Base-by-base conservation (phyloP, 1,284 basidiomycete genomes). In the Cutaneotrichosporon sp. region DNA sequence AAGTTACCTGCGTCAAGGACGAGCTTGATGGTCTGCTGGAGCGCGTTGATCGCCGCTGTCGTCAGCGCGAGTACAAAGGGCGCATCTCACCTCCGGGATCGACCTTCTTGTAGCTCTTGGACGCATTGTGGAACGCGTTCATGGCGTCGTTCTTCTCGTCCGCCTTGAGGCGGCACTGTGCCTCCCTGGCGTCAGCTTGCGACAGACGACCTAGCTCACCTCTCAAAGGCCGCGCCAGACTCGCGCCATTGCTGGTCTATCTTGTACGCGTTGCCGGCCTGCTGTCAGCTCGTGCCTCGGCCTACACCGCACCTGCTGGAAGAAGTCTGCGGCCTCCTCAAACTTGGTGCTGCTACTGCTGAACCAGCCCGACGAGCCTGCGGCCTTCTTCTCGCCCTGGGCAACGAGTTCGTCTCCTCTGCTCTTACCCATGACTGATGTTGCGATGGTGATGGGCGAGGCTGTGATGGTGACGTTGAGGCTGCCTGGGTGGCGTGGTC, bases 101-200 rank as follows among this genome's bases (percentile, higher is more conserved):
- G 17, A 83, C 84, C 74, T 87, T 83, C 79, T 96, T 97, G 79
- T 88, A 97, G 22, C 87, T 85, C 77, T 96, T 97, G 35, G 88
- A 85, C 18, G 93, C 91, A 68, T 93, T 93, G 88, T 92, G 94
- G 84, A 87, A 97, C 15, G 91, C 90, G 70, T 93, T 93, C 34
- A 90, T 87, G n/a, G 92, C 91, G 63, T 96, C 93, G 60, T 89
- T 90, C 43, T 75, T 77, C 76, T 96, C 92, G 52, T 87, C 84
- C 65, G 83, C 85, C 63, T 86, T 85, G 76, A 91, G 84, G 59
- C 90, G 83, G 72, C 90, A 94, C 64, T 93, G 89, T 0, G 90
- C 93, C 68, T 96, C 93, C 42, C 86, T 40, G 7, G 2, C 10
- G 38, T 40, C 15, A 40, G 38, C 38, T 40, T 7, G 17, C 18